A percentile compares a stretch with the other conserved stretches of the same genome.
phyloP scores from a whole-genome alignment of 208 protist species.

The Trypanosoma melophagium region DNA sequence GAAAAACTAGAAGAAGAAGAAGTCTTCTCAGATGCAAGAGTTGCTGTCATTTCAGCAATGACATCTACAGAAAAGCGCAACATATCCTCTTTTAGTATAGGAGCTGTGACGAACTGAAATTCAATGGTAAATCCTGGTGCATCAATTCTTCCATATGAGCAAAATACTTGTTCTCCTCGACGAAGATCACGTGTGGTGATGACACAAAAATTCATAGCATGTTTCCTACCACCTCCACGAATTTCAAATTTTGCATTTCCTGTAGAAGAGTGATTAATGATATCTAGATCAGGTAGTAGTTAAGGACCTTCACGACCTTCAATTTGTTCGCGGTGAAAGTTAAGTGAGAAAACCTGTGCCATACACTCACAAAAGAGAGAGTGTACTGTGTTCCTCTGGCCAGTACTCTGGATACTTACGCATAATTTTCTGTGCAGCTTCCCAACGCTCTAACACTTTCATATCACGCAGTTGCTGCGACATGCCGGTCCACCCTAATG shows the following conservation, averaged over 20 bases:
- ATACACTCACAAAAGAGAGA: constrained; percentile 73
- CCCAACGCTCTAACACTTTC: constrained; percentile 49
- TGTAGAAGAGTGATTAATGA: constrained; percentile 77
- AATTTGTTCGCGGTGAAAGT: constrained; percentile 86
- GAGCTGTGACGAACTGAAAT: constrained; percentile 80
- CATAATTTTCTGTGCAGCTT: constrained; percentile 49
- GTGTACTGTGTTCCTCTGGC: constrained; percentile 43
- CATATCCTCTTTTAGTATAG: constrained; percentile 54
- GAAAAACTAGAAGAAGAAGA: constrained; percentile 2
- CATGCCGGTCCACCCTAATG: constrained; percentile 39
- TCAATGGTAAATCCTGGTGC: constrained; percentile 70
- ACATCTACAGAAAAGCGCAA: constrained; percentile 56
- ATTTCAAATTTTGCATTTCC: constrained; percentile 71
- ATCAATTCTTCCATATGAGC: constrained; percentile 79
- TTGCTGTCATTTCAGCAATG: constrained; percentile 23
- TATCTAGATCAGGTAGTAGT: constrained; percentile 75
- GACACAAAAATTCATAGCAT: constrained; percentile 68
- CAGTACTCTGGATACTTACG: constrained; percentile 51
- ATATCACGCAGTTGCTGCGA: constrained; percentile 70
- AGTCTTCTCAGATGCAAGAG: not conserved
- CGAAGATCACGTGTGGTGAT: constrained; percentile 54
- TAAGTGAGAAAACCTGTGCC: constrained; percentile 78
- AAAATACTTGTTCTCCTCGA: constrained; percentile 75
- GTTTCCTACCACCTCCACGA: constrained; percentile 74
- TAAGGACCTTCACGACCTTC: constrained; percentile 77